Evolutionary conservation across 805 yeast genomes (phyloP), one percentile per base, ranked within the genome.

Genomic region (Schizosaccharomyces japonicus): DNA sequence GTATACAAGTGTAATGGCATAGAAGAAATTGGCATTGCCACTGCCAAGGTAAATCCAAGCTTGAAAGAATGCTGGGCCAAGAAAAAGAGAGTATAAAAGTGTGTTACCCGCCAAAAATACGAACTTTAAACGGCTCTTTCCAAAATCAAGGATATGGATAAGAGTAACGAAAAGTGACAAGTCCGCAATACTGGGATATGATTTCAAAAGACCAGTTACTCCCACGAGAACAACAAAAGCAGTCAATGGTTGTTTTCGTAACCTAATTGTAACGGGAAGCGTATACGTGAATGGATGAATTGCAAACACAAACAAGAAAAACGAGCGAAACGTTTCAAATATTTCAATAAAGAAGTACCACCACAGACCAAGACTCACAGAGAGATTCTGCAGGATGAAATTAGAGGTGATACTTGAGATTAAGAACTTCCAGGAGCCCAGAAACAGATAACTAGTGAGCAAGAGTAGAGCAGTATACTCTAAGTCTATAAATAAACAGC

Each of bases 271-370:
- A 17, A 87, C 55, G 13, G 96, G 96, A 1, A 80, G 50, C 2
- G 77, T 67, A 58, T 80, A 80, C 2, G 77, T 63, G 17, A 75
- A 65, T 13, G 75, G 62, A 61, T 76, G 83, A 44, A 85, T 56
- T 56, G 84, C 85, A 73, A 85, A 90, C 19, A 84, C 77, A 8
- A 83, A 76, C 34, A 77, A 64, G 66, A 80, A 90, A 57, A 90
- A 84, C 19, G 81, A 75, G 27, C 78, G 70, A 67, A 87, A 90
- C 58, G 76, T 80, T 49, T 79, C 90, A 63, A 90, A 90, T 74
- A 90, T 80, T 61, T 90, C 98, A 39, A 87, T 80, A 66, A 90
- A 90, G 56, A 85, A 76, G 64, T 90, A 90, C 99, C 99, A 90
- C 99, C 99, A 90, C 19, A 90, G 66, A 0, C 98, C 98, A 53